Evolutionary conservation across 2,329 filamentous ascomycete species (phyloP).

Genomic region (Colletotrichum falcatum): DNA sequence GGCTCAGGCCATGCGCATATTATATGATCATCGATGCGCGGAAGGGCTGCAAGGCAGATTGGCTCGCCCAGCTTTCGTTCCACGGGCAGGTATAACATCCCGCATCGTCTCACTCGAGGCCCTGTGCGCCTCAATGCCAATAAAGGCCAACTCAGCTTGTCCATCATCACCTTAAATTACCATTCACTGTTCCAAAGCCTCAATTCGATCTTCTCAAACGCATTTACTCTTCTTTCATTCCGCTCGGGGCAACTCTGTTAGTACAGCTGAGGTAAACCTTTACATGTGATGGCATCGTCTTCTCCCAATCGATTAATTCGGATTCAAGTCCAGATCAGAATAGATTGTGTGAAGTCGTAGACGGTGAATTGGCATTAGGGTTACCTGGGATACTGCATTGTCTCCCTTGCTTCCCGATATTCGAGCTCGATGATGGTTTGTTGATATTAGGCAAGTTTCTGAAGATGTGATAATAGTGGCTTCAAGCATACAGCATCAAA

Average conservation of each 20-base stretch:
- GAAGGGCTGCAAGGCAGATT: slow-evolving; percentile 24
- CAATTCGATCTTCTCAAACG: not conserved
- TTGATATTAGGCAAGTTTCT: not conserved
- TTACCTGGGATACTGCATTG: not conserved
- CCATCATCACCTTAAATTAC: not conserved
- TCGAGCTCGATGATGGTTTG: not conserved
- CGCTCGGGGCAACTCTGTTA: not conserved
- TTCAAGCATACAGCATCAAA: too few species aligned
- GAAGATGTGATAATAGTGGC: not conserved
- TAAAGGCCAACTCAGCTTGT: not conserved
- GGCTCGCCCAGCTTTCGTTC: slow-evolving; percentile 14
- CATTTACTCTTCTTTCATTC: not conserved
- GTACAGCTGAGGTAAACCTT: not conserved
- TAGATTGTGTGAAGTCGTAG: not conserved
- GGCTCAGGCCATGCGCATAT: not conserved
- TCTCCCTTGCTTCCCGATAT: not conserved
- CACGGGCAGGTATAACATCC: not conserved
- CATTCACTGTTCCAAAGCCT: not conserved
- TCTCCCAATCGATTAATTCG: not conserved
- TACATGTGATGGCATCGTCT: not conserved
- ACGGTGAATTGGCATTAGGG: not conserved
- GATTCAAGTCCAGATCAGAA: not conserved
- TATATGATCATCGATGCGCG: not conserved
- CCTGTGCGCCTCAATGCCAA: slow-evolving; percentile 14
- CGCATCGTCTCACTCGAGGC: not conserved